Base-by-base conservation (phyloP, 768 basidiomycete species). In the Auriscalpium orientale region DNA sequence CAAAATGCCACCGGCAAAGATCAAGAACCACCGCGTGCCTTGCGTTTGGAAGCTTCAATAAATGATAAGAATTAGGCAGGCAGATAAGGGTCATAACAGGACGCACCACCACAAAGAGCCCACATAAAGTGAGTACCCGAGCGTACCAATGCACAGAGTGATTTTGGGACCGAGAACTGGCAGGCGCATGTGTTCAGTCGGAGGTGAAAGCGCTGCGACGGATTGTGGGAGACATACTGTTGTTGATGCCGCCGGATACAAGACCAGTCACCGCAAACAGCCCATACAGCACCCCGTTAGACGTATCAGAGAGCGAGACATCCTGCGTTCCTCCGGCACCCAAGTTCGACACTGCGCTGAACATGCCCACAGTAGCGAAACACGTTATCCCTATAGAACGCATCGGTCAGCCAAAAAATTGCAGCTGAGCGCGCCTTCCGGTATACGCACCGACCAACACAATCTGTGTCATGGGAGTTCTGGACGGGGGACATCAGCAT, bases 101-200 rank as follows among this genome's bases (percentile, higher is more conserved):
- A 65, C 71, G 28, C 55, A 71, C 70, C 70, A 79, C 77, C 78
- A 72, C 53, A 71, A 71, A 0, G 78, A 65, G 12, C 79, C 75
- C 35, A 80, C 71, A 56, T 80, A 80, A 49, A 80, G 64, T 1
- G 76, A 71, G 58, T 82, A 82, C 45, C 81, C 81, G 51, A 71
- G 71, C 2, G 79, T 75, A 6, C 81, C 81, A 55, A 81, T 43
- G 62, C 72, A 72, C 18, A 83, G 71, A 0, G 82, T 80, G 10
- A 74, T 56, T 15, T 74, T 71, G 22, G 79, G 74, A 2, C 81
- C 81, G n/a, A 82, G 73, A 8, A 74, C 68, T 72, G 56, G 21
- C 34, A 35, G 44, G 15, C 35, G 49, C 4, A 13, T 21, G 38
- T 28, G 16, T 38, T 40, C 36, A 35, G 20, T 20, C 34, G 28